phyloP scores from a whole-genome alignment of 768 basidiomycete genomes.

The Tephrocybe sp. region DNA sequence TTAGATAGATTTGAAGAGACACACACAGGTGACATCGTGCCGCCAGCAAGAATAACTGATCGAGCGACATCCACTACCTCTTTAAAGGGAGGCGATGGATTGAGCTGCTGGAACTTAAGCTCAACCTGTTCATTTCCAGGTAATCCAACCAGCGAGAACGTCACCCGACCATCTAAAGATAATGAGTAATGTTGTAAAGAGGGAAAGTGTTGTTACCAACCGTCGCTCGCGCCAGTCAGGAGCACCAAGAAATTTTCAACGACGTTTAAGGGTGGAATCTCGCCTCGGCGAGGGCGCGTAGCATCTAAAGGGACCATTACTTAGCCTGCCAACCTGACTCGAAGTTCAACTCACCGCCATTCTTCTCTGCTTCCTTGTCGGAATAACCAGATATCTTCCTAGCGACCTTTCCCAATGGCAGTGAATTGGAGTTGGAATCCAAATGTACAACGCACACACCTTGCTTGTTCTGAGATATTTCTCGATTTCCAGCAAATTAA shows the following conservation, averaged over 20 bases:
- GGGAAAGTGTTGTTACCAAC: slow-evolving; percentile 28
- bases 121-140: slow-evolving; percentile 47
- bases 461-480: slow-evolving; percentile 81
- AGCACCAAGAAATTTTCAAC: slow-evolving; percentile 80
- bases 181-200: background rate
- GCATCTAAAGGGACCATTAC: background rate
- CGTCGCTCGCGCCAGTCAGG: slow-evolving; percentile 75
- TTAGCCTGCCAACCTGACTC: background rate
- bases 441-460: slow-evolving; percentile 36
- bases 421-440: background rate
- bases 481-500: slow-evolving; percentile 84
- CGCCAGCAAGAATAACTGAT: slow-evolving; percentile 89
- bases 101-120: slow-evolving; percentile 89
- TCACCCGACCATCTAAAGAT: slow-evolving; percentile 70
- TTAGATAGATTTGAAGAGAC: background rate
- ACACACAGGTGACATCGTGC: slow-evolving; percentile 96
- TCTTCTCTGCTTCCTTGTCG: slow-evolving; percentile 52
- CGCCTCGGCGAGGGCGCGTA: slow-evolving; percentile 28
- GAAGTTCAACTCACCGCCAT: slow-evolving; percentile 27
- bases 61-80: slow-evolving; percentile 82
- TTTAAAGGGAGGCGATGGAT: slow-evolving; percentile 83
- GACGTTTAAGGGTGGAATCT: slow-evolving; percentile 72
- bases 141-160: slow-evolving; percentile 45
- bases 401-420: slow-evolving; percentile 43
- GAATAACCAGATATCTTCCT: slow-evolving; percentile 86